Percentiles rank a stretch among this genome's conserved stretches.
phyloP scores from a whole-genome alignment of 345 rosid species.

The Eucalyptus shirleyi region DNA sequence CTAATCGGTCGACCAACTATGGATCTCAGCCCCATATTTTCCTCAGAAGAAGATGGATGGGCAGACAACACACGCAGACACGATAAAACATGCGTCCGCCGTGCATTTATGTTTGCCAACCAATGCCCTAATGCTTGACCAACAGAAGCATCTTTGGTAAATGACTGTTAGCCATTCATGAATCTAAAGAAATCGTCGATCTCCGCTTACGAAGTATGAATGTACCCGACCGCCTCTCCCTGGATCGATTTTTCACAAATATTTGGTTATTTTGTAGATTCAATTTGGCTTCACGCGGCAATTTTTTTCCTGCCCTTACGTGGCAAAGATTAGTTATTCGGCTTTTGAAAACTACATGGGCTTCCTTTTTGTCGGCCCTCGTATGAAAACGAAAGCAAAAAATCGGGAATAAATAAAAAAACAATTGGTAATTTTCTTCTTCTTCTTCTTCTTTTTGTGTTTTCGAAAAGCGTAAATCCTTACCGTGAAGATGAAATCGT shows the following conservation, averaged over 20 bases:
- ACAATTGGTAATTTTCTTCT: not conserved
- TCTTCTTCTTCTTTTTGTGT: not conserved
- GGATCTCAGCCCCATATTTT: not conserved
- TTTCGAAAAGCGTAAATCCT: not conserved
- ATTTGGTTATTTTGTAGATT: not conserved
- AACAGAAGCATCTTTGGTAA: not conserved
- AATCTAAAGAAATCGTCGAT: not conserved
- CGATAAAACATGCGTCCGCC: not conserved
- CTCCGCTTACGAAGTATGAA: not conserved
- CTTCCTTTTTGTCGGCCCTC: not conserved
- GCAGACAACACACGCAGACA: not conserved
- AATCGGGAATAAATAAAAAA: not conserved
- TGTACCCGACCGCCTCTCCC: not conserved
- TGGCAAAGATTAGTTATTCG: not conserved
- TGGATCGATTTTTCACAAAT: not conserved
- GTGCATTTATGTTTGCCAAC: not conserved
- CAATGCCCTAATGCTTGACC: not conserved
- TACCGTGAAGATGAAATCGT: slow-evolving; percentile 67
- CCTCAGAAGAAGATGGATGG: not conserved
- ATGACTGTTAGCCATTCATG: not conserved
- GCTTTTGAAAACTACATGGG: not conserved
- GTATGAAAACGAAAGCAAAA: not conserved
- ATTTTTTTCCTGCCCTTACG: not conserved
- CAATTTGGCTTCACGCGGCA: not conserved
- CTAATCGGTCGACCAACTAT: not conserved